Evolutionary conservation across 1,284 basidiomycete species (phyloP), one percentile per base, ranked within the genome.

Genomic region (Boletus hoseneyae): DNA sequence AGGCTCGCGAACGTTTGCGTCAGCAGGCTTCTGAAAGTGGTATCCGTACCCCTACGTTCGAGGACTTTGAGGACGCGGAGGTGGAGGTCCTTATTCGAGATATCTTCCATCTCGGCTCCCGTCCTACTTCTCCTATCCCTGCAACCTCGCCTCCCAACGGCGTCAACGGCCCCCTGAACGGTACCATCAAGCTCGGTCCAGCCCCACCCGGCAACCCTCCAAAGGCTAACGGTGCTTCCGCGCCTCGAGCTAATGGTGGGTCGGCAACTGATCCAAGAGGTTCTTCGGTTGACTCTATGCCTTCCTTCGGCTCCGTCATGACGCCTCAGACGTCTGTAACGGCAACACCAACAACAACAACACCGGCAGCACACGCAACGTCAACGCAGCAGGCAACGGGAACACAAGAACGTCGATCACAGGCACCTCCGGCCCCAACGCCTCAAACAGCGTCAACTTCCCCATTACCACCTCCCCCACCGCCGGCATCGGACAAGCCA

Each of bases 1-100:
- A 70, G 9, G 75, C 77, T 2, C 71, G 77, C n/a, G 77, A 79
- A 53, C 63, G 64, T 13, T 65, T 70, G 13, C 71, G 74, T 19
- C 50, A 57, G 32, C 55, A 52, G 13, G 61, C 64, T 3, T 68
- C 69, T 6, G 70, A 70, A 53, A 70, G 62, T 33, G 66, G 68
- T 11, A 48, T 64, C 25, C 69, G 70, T 18, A 64, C 61, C 16
- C 67, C 70, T 2, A 69, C 71, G 2, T 64, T 67, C 0, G 66
- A 70, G 11, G 67, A 68, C 45, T 66, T 74, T 39, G 68, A 70
- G 41, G 68, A 70, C 15, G 56, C 56, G 1, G 66, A 69, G n/a
- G 64, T 77, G 35, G 68, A 70, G 21, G 47, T 54, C 6, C 62
- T 74, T 27, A 63, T 74, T 52, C 63, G 62, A 38, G 70, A 69